Percentiles rank a stretch among this genome's conserved stretches.
phyloP scores from a whole-genome alignment of 768 basidiomycete species.

The Saitozyma podzolica region DNA sequence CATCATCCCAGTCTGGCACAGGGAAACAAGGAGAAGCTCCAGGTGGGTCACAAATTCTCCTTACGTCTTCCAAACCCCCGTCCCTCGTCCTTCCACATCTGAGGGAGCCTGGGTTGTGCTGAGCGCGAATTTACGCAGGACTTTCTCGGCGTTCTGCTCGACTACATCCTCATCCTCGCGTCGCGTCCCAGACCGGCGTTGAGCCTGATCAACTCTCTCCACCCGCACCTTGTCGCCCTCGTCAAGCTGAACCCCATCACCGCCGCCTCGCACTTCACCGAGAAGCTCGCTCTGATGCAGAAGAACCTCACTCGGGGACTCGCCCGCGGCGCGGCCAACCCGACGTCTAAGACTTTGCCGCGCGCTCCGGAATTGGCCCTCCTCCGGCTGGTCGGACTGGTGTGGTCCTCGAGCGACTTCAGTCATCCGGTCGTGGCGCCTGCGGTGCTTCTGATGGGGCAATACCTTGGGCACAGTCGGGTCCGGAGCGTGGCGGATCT shows the following conservation, averaged over 20 bases:
- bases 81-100: neutral
- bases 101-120: neutral
- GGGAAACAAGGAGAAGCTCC: constrained; percentile 88
- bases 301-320: constrained; percentile 87
- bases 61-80: too few relatives aligned
- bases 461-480: constrained; percentile 82
- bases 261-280: constrained; percentile 73
- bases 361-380: constrained; percentile 76
- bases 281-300: constrained; percentile 85
- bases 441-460: constrained; percentile 80
- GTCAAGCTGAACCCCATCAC: constrained; percentile 77
- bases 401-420: constrained; percentile 95
- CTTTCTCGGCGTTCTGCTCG: constrained; percentile 75
- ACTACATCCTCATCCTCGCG: constrained; percentile 78
- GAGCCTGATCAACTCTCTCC: constrained; percentile 63
- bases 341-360: constrained; percentile 81
- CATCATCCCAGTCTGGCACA: constrained; percentile 89
- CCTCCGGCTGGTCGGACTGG: constrained; percentile 71
- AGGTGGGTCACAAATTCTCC: constrained; percentile 59
- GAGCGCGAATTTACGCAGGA: constrained; percentile 56
- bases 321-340: constrained; percentile 64
- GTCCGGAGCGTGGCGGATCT: constrained; percentile 74
- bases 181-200: constrained; percentile 65
- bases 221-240: constrained; percentile 77
- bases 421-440: constrained; percentile 86